Evolutionary conservation across 116 monocot species (phyloP).

Genomic region (Trichopus zeylanicus): DNA sequence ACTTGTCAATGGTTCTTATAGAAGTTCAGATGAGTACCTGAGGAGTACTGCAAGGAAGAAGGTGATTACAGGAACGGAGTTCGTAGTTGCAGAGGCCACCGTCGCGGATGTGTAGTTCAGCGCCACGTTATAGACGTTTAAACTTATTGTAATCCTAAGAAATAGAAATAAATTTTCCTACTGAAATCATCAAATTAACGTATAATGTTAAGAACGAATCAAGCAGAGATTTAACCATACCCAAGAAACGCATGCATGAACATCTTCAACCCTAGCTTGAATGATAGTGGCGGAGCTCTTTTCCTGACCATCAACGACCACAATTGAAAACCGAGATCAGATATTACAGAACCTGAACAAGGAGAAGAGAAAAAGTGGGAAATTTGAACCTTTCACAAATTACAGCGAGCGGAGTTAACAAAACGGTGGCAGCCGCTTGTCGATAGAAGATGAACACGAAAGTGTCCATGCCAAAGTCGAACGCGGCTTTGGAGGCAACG

Average conservation of each 20-base stretch:
- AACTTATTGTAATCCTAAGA: constrained; percentile 15
- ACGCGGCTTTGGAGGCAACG: constrained; percentile 34
- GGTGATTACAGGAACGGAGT: constrained; percentile 24
- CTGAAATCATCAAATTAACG: not conserved
- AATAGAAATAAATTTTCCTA: not conserved
- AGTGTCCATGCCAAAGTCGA: constrained; percentile 36
- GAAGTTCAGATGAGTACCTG: constrained; percentile 3
- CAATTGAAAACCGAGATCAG: not conserved
- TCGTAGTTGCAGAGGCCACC: constrained; percentile 16
- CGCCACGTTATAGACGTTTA: constrained; percentile 10
- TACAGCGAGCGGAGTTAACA: constrained; percentile 31
- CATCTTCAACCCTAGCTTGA: constrained; percentile 18
- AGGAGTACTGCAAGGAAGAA: constrained; percentile 16
- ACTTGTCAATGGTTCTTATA: no score
- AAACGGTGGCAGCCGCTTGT: constrained; percentile 22
- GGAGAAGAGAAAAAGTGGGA: not conserved
- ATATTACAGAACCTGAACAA: not conserved
- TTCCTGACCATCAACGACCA: constrained; percentile 16
- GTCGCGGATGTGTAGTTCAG: constrained; percentile 19
- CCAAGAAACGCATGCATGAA: constrained; percentile 28
- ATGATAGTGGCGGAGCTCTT: constrained; percentile 20
- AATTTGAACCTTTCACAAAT: constrained; percentile 21
- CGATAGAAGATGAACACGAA: constrained; percentile 47
- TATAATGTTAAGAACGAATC: not conserved
- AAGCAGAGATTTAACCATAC: constrained; percentile 6